Base-by-base conservation (phyloP, 352 stramenopile species). In the Bremia lactucae region DNA sequence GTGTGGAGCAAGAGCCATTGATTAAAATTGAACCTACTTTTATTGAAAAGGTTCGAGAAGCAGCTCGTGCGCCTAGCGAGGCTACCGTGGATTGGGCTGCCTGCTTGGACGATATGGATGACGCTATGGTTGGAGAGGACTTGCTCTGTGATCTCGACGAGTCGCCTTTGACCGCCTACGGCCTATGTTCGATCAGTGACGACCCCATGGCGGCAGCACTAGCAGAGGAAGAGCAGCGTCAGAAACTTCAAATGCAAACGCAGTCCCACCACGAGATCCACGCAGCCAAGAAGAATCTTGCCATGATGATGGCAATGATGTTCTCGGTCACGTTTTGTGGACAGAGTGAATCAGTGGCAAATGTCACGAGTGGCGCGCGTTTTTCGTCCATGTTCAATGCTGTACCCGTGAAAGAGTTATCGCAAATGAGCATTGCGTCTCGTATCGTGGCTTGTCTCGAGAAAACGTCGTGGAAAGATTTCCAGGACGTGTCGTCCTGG, bases 281-380 rank as follows among this genome's bases (percentile, higher is more conserved):
- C 52, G 75, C 75, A 0, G 80, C 80, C 33, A 92, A 92, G 67
- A 90, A 90, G 62, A 92, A 92, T 54, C 38, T 92, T 13, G 80
- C 79, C 14, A 92, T 92, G 80, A 86, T 92, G 64, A 87, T 87
- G 56, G 80, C 77, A 6, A 79, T 92, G 56, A 87, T 92, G 66
- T 88, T 92, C 36, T 87, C 72, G 5, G 74, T 88, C 28, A 87
- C 72, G 11, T 89, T 88, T 46, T 89, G 84, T 39, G 80, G 80
- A 22, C 81, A 88, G 47, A 71, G 63, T 23, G 62, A 80, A 15
- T 69, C 65, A n/a, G 74, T 84, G 13, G 71, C 80, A 34, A 84
- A 83, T 33, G 56, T 87, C 18, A 77, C 76, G 29, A 84, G 51
- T 29, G 79, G 76, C 46, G 81, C 61, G 45, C 85, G 72, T 37